Evolutionary conservation across 1,284 basidiomycete species (phyloP).

Genomic region (Ceratobasidium sp.): DNA sequence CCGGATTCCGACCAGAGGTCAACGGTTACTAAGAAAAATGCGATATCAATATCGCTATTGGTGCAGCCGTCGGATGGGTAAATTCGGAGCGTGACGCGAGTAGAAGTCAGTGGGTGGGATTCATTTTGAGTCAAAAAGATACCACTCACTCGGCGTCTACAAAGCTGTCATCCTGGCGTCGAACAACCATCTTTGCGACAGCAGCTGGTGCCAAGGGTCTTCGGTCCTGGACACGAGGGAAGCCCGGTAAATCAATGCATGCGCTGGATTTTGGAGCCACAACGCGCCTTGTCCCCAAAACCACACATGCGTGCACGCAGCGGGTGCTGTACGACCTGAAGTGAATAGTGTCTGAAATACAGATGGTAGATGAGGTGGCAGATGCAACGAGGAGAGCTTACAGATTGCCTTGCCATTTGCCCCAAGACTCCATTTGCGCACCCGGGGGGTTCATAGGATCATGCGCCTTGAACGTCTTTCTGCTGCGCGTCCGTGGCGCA

Average conservation of each 20-base stretch:
- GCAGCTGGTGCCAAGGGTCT: conserved; percentile 90
- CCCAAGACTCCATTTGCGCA: conserved; percentile 46
- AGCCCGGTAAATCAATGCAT: conserved; percentile 38
- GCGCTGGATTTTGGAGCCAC: conserved; percentile 6
- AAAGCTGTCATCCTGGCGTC: conserved; percentile 72
- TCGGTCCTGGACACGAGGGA: conserved; percentile 73
- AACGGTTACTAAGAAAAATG: conserved; percentile 88
- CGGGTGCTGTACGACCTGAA: conserved; percentile 88
- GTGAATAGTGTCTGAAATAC: conserved; percentile 72
- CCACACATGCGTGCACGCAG: conserved; percentile 92
- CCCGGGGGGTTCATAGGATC: conserved; percentile 41
- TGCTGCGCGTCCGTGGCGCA: conserved; percentile 36
- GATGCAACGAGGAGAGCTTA: conserved; percentile 26
- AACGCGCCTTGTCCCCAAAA: conserved; percentile 89
- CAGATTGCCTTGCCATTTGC: conserved; percentile 47
- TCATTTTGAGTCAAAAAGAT: conserved; percentile 29
- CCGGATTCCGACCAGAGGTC: conserved; percentile 89
- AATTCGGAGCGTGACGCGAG: conserved; percentile 47
- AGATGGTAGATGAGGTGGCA: conserved; percentile 4
- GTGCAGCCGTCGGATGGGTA: conserved; percentile 48
- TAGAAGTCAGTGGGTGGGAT: conserved; percentile 37
- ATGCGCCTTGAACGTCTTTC: conserved; percentile 47
- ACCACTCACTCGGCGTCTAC: conserved; percentile 81
- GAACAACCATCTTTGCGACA: conserved; percentile 83
- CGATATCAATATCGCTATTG: conserved; percentile 81